Percentiles rank a stretch among this genome's conserved stretches.
Conservation (phyloP, 768 basidiomycete genomes). For the Sporobolomyces phaffii region DNA sequence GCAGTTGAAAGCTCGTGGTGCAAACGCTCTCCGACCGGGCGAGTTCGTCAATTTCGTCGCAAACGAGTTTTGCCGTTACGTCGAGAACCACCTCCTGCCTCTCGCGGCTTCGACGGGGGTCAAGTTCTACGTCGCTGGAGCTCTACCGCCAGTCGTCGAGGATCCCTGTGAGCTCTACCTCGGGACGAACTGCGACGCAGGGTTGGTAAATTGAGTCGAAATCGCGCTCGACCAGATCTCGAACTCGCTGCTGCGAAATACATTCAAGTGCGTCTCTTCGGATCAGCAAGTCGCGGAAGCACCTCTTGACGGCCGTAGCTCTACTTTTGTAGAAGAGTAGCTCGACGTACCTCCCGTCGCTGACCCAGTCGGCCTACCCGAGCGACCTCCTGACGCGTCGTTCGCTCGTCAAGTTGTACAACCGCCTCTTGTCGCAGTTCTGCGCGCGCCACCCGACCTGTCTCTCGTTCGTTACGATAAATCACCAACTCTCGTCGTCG, state of each 20-base stretch:
- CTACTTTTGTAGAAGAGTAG: too few species aligned
- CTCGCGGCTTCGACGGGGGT: not conserved
- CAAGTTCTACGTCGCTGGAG: constrained; percentile 12
- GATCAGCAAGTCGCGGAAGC: too few species aligned
- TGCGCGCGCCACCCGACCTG: constrained; percentile 3
- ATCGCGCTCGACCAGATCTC: constrained; percentile 6
- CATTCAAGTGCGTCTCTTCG: not conserved
- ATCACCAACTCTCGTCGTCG: not conserved
- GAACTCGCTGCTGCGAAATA: constrained; percentile 16
- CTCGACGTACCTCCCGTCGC: not conserved
- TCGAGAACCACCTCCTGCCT: not conserved
- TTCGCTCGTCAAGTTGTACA: constrained; percentile 13
- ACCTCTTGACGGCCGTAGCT: not conserved
- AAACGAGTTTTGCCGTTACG: not conserved
- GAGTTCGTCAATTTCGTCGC: constrained; percentile 5
- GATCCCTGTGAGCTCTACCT: constrained; percentile 17
- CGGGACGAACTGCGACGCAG: too few species aligned
- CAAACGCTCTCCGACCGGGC: not conserved
- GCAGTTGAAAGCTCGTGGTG: constrained; percentile 18
- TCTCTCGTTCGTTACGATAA: constrained; percentile 30
- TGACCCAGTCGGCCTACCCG: too few species aligned
- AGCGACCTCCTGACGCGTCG: constrained; percentile 20
- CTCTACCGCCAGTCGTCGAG: constrained; percentile 21
- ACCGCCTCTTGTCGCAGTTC: constrained; percentile 13
- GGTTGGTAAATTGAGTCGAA: not conserved